Conservation (phyloP, 257 asterid species). For the Linaria vulgaris region DNA sequence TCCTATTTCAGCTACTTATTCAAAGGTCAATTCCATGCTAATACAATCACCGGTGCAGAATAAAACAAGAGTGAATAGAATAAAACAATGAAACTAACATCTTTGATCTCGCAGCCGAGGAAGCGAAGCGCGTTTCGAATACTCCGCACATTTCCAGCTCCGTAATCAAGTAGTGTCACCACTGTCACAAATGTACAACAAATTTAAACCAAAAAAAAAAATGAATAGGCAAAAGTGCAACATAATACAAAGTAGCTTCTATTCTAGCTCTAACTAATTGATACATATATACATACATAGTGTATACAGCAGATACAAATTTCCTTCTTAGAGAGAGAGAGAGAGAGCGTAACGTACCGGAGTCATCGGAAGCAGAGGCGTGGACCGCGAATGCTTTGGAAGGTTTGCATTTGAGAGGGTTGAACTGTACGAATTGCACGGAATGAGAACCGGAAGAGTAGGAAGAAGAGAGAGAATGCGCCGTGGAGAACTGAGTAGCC, state of each 20-base stretch:
- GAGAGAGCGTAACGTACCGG: no score
- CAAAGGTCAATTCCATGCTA: no score
- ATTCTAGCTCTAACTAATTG: no score
- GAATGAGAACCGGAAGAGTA: constrained; percentile 31
- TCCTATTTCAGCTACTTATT: not conserved
- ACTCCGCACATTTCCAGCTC: constrained; percentile 98
- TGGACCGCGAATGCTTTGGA: constrained; percentile 53
- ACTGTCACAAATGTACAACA: constrained; percentile 38
- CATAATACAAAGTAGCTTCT: no score
- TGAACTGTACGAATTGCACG: constrained; percentile 33
- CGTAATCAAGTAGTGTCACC: constrained; percentile 93
- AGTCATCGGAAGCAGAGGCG: constrained; percentile 55
- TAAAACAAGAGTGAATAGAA: no score
- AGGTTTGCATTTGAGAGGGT: constrained; percentile 39
- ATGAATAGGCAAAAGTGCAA: no score
- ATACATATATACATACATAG: no score
- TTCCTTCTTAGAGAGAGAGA: no score
- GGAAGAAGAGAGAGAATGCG: constrained; percentile 31
- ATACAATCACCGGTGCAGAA: no score
- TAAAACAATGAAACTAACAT: constrained; percentile 42
- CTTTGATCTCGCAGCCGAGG: constrained; percentile 77
- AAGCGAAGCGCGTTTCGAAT: constrained; percentile 76
- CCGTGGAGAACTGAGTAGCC: constrained; percentile 34
- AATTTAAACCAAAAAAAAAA: not conserved
- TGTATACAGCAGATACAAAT: no score